phyloP scores from a whole-genome alignment of 495 filamentous ascomycete genomes.

The Lichina pygmaea region DNA sequence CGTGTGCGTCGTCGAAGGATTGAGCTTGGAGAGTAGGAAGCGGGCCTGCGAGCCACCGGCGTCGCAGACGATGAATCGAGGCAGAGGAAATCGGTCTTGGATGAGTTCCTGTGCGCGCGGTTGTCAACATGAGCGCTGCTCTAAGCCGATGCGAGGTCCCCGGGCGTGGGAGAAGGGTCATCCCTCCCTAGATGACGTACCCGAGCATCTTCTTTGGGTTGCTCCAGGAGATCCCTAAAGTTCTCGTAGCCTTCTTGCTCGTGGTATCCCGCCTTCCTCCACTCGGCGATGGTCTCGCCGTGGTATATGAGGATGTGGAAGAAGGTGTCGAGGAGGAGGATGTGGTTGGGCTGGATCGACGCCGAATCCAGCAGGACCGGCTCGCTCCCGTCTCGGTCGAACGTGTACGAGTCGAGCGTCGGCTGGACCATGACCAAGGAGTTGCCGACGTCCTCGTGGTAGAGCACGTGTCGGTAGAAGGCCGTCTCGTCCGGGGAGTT shows the following conservation, averaged over 20 bases:
- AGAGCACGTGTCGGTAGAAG: conserved; percentile 90
- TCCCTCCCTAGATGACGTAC: conserved; percentile 19
- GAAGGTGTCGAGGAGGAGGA: conserved; percentile 90
- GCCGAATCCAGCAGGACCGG: conserved; percentile 89
- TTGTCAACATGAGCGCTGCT: not conserved
- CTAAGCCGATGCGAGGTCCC: not conserved
- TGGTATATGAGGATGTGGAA: conserved; percentile 99
- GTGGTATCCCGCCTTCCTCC: conserved; percentile 95
- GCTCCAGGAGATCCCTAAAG: conserved; percentile 65
- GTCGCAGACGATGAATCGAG: conserved; percentile 96
- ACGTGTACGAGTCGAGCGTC: conserved; percentile 88
- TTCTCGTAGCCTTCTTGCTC: conserved; percentile 98
- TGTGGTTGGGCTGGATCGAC: conserved; percentile 81
- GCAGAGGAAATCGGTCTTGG: conserved; percentile 86
- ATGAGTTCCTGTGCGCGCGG: conserved; percentile 54
- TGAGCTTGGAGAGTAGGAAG: conserved; percentile 92
- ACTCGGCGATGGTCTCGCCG: conserved; percentile 91
- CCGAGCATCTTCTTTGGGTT: conserved; percentile 93
- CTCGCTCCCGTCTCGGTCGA: conserved; percentile 73
- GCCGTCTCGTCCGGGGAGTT: conserved; percentile 98
- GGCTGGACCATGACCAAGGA: conserved; percentile 98
- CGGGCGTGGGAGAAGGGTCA: not conserved
- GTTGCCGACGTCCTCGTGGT: conserved; percentile 92
- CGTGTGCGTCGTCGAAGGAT: conserved; percentile 95
- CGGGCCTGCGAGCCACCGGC: conserved; percentile 93